These are phyloP conservation scores for Penicillium sp. DNA, from an alignment of 2,329 filamentous ascomycete species.

Conservation along the genomic window DNA sequence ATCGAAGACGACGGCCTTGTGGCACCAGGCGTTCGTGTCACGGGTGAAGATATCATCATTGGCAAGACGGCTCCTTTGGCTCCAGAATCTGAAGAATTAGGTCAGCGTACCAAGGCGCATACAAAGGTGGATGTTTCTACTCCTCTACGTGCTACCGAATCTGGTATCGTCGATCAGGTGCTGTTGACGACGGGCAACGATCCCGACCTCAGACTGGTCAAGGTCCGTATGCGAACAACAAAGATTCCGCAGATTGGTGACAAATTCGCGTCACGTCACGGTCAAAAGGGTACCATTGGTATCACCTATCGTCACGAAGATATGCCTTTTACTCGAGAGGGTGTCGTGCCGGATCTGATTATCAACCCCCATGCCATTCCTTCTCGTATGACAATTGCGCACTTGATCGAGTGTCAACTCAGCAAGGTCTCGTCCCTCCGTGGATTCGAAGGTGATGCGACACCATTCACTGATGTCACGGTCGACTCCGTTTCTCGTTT, in stretches of 20 bases:
- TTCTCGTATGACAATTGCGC: conserved; percentile 99
- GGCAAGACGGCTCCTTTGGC: conserved; percentile 96
- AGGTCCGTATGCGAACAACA: conserved; percentile 93
- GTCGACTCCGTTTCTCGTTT: conserved; percentile 88
- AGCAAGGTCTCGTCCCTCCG: conserved; percentile 93
- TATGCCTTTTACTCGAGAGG: conserved; percentile 94
- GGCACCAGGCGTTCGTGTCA: conserved; percentile 87
- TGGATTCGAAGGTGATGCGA: conserved; percentile 94
- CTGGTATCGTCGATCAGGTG: conserved; percentile 91
- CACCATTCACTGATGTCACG: conserved; percentile 95
- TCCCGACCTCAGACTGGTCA: conserved; percentile 82
- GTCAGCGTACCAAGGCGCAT: conserved; percentile 83
- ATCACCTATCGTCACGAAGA: conserved; percentile 97
- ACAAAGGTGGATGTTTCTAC: conserved; percentile 95
- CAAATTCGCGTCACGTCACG: conserved; percentile 98
- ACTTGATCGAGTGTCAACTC: conserved; percentile 97
- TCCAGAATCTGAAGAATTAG: conserved; percentile 87
- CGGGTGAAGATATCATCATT: conserved; percentile 97
- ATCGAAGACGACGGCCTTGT: conserved; percentile 95
- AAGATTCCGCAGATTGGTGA: conserved; percentile 98
- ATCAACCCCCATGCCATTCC: conserved; percentile 99
- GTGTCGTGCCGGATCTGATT: conserved; percentile 89
- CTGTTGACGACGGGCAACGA: conserved; percentile 92
- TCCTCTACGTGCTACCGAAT: conserved; percentile 89
- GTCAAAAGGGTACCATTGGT: conserved; percentile 98